A percentile compares a stretch with the other conserved stretches of the same genome.
These are phyloP conservation scores for Coemansia sp. DNA, from an alignment of 371 early-diverging fungal species.

Conservation along the genomic window DNA sequence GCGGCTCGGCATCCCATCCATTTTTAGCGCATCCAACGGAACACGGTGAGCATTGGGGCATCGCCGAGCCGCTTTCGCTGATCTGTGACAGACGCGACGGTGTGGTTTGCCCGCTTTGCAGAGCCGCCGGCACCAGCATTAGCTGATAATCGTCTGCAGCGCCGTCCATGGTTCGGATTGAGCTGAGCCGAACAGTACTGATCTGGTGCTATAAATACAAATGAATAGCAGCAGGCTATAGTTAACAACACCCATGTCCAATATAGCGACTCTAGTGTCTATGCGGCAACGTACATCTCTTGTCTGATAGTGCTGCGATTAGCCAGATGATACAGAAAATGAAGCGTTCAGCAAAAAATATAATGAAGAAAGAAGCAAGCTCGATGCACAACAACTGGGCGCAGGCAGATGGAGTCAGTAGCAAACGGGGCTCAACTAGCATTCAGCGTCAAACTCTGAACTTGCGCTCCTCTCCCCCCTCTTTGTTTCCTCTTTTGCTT, in stretches of 20 bases:
- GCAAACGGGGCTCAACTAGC: conserved; percentile 1
- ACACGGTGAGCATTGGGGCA: not conserved
- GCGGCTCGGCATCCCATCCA: not conserved
- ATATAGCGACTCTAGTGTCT: too few species aligned
- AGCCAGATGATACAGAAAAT: not conserved
- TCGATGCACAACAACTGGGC: not conserved
- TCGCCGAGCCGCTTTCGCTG: conserved; percentile 1
- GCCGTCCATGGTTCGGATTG: conserved; percentile 1
- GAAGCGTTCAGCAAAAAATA: not conserved
- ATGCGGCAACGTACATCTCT: too few species aligned
- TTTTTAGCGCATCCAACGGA: not conserved
- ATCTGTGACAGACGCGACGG: conserved; percentile 23
- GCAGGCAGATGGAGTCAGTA: too few species aligned
- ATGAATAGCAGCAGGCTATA: not conserved
- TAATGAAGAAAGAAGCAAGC: not conserved
- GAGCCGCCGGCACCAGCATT: conserved; percentile 29
- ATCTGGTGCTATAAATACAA: not conserved
- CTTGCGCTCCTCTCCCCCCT: too few species aligned
- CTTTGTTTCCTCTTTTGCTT: too few species aligned
- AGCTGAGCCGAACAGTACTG: not conserved
- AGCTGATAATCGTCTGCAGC: conserved; percentile 7
- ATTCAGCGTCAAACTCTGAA: not conserved
- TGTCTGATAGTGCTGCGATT: too few species aligned
- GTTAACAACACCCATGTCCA: too few species aligned
- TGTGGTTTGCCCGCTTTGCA: conserved; percentile 39